These are phyloP conservation scores for Elsinoe fawcettii DNA, from an alignment of 2,329 filamentous ascomycete genomes.

Conservation along the genomic window DNA sequence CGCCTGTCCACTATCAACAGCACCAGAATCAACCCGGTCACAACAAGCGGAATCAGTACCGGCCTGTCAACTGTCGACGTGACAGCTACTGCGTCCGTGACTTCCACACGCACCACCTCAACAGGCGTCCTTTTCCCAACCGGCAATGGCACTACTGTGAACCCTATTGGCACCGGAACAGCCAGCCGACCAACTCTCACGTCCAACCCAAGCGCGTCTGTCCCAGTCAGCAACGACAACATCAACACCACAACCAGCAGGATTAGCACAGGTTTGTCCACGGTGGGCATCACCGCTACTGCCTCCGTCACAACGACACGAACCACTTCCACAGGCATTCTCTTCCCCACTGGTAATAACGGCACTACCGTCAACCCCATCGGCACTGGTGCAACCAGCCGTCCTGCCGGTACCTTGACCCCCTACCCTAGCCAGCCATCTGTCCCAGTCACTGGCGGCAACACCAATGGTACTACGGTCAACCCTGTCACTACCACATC, in stretches of 20 bases:
- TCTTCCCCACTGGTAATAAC: conserved; percentile 3
- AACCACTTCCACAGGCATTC: background rate
- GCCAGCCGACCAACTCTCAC: background rate
- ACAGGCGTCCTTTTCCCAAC: background rate
- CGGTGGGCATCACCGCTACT: no score
- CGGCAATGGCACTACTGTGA: background rate
- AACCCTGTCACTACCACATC: conserved; percentile 14
- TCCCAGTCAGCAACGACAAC: conserved; percentile 4
- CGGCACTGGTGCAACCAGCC: background rate
- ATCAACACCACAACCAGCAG: background rate
- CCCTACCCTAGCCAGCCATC: background rate
- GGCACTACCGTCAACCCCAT: conserved; percentile 12
- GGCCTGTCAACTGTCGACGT: background rate
- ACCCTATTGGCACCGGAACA: background rate
- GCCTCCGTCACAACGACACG: background rate
- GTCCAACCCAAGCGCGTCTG: background rate
- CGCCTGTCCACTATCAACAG: background rate
- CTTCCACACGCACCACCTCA: background rate
- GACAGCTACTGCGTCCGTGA: background rate
- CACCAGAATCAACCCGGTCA: background rate
- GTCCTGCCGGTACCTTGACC: background rate
- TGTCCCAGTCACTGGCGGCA: conserved; percentile 1
- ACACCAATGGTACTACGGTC: conserved; percentile 1
- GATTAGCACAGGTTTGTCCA: background rate
- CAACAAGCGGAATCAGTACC: background rate